A percentile compares a stretch with the other conserved stretches of the same genome.
Evolutionary conservation across 805 yeast species (phyloP).

Genomic region (Kluyveromyces siamensis): DNA sequence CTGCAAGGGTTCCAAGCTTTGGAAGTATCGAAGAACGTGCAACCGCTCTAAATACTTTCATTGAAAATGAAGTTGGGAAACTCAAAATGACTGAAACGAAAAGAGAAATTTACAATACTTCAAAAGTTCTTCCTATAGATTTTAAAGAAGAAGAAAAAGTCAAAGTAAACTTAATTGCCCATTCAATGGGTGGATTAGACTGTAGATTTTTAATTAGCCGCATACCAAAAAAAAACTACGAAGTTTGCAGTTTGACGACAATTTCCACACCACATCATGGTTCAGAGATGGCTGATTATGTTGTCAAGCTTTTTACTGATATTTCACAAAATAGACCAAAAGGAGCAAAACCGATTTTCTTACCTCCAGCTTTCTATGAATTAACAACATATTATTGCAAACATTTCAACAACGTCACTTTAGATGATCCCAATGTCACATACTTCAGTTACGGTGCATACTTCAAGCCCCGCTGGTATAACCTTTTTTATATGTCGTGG

Average conservation of each 20-base stretch:
- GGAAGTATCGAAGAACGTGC: slow-evolving; percentile 71
- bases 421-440: slow-evolving; percentile 50
- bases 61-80: slow-evolving; percentile 27
- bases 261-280: slow-evolving; percentile 87
- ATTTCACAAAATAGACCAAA: slow-evolving; percentile 19
- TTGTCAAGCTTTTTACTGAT: slow-evolving; percentile 30
- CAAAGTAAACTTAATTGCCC: slow-evolving; percentile 70
- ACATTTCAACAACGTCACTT: slow-evolving; percentile 43
- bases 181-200: slow-evolving; percentile 93
- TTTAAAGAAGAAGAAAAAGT: slow-evolving; percentile 24
- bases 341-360: slow-evolving; percentile 6
- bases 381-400: slow-evolving; percentile 48
- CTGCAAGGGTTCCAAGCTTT: slow-evolving; percentile 76
- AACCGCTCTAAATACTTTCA: slow-evolving; percentile 39
- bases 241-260: slow-evolving; percentile 71
- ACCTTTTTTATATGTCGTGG: slow-evolving; percentile 58
- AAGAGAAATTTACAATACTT: slow-evolving; percentile 18
- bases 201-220: slow-evolving; percentile 64
- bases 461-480: slow-evolving; percentile 53
- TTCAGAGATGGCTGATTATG: slow-evolving; percentile 69
- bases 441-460: slow-evolving; percentile 82
- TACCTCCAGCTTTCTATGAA: slow-evolving; percentile 47
- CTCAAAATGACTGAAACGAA: slow-evolving; percentile 13
- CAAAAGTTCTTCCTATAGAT: slow-evolving; percentile 3
- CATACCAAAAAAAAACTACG: slow-evolving; percentile 37